Conservation (phyloP, 2,329 filamentous ascomycete species). For the Aspergillus chevalieri region DNA sequence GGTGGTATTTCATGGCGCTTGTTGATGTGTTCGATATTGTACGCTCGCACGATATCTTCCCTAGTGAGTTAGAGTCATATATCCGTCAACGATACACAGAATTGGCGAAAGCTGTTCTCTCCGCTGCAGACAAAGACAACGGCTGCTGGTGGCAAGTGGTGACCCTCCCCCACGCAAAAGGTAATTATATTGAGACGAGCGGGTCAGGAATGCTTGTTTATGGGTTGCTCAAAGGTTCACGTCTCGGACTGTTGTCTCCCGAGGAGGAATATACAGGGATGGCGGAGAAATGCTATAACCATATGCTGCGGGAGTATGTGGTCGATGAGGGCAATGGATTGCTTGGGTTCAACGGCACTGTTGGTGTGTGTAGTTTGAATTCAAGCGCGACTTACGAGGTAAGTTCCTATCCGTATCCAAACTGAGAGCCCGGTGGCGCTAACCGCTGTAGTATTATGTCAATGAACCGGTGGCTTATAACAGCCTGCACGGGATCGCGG, state of each 20-base stretch:
- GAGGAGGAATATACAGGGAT: constrained; percentile 27
- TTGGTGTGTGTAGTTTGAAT: constrained; percentile 47
- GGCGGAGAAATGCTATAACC: constrained; percentile 40
- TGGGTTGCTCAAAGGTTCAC: constrained; percentile 44
- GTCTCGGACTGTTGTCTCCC: constrained; percentile 27
- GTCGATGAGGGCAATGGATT: constrained; percentile 45
- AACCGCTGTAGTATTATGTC: constrained; percentile 17
- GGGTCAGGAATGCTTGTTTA: constrained; percentile 55
- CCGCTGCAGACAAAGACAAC: constrained; percentile 34
- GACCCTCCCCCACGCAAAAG: constrained; percentile 43
- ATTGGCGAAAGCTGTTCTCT: constrained; percentile 39
- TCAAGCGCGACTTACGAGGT: constrained; percentile 48
- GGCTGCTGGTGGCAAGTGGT: constrained; percentile 57
- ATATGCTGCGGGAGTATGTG: constrained; percentile 43
- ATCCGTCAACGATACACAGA: constrained; percentile 37
- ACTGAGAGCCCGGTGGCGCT: not conserved
- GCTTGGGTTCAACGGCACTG: constrained; percentile 48
- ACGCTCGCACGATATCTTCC: constrained; percentile 22
- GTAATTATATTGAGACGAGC: constrained; percentile 58
- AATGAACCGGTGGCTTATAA: constrained; percentile 18
- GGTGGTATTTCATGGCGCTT: constrained; percentile 51
- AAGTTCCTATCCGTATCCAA: constrained; percentile 11
- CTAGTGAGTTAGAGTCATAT: constrained; percentile 28
- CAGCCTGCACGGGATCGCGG: constrained; percentile 19
- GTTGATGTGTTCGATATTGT: constrained; percentile 47